Evolutionary conservation across 2,329 filamentous ascomycete genomes (phyloP), one percentile per base, ranked within the genome.

Genomic region (Trichoderma arundinaceum): DNA sequence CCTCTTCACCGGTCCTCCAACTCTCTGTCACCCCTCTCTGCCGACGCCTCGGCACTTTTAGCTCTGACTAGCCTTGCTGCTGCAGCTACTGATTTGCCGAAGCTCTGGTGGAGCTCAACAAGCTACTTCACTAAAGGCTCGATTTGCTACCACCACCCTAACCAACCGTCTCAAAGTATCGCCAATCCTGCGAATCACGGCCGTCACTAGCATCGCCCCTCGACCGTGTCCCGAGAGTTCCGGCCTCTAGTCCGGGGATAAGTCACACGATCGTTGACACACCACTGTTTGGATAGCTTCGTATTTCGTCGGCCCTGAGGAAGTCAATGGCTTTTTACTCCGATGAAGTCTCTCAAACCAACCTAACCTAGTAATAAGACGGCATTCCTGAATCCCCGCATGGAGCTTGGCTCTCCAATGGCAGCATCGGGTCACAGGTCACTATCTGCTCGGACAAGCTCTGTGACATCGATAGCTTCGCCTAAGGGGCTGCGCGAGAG

Each of bases 151-250:
- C 4, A 17, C 53, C 54, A 57, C 49, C 41, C 57, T 33, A 35
- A 48, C 28, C 56, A 22, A 54, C 33, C 59, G 22, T 41, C 49
- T 22, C 7, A 63, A 54, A 54, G 49, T 33, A 38, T 54, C 39
- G 9, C 43, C 39, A 54, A 28, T 39, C 13, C 39, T 46, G 49
- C 60, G 39, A 54, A 54, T 63, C 60, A 38, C n/a, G 39, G 13
- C 59, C 38, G 32, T 63, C 59, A 38, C 60, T 63, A 63, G 17
- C 35, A 54, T 63, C 60, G 60, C 60, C 60, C 60, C 60, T 63
- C 60, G 60, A 63, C 60, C 60, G 60, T 63, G 60, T 53, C 60
- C 60, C 60, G 60, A 63, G 60, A 63, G 60, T 63, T 63, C 60
- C 60, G 60, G 60, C 49, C 60, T 53, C 60, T 46, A 63, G 48